Conservation (phyloP, 2,329 filamentous ascomycete species). For the Botrytis sinoallii region DNA sequence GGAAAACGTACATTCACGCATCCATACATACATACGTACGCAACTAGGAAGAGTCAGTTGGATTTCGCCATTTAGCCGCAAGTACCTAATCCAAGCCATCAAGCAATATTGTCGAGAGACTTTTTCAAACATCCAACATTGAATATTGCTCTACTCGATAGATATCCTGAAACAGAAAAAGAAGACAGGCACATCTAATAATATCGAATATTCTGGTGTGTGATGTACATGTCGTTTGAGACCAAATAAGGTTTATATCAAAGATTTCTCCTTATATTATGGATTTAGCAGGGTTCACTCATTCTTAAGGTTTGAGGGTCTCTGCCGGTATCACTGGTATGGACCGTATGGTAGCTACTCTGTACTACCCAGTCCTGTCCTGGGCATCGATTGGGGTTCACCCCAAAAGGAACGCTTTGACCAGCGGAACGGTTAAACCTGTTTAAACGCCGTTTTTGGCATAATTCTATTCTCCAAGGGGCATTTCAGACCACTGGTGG, state of each 20-base stretch:
- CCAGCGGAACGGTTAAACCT: not conserved
- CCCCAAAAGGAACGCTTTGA: not conserved
- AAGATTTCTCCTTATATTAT: not conserved
- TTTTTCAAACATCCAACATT: not conserved
- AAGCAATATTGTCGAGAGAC: not conserved
- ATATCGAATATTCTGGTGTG: not conserved
- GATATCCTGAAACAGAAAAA: not conserved
- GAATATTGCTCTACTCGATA: too few relatives aligned
- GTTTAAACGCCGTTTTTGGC: not conserved
- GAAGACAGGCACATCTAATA: not conserved
- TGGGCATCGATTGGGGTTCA: not conserved
- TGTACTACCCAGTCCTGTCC: too few relatives aligned
- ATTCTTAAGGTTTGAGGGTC: not conserved
- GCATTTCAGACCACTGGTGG: not conserved
- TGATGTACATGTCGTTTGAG: not conserved
- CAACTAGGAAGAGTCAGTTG: not conserved
- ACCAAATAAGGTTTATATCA: not conserved
- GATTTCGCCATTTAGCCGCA: not conserved
- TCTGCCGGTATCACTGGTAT: not conserved
- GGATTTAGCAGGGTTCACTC: not conserved
- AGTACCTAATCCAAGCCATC: not conserved
- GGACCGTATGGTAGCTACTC: too few relatives aligned
- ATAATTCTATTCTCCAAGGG: not conserved
- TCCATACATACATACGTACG: not conserved
- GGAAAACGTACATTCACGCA: not conserved